A percentile compares a stretch with the other conserved stretches of the same genome.
phyloP scores from a whole-genome alignment of 176 grass and related monocot species.

The Avena atlantica region DNA sequence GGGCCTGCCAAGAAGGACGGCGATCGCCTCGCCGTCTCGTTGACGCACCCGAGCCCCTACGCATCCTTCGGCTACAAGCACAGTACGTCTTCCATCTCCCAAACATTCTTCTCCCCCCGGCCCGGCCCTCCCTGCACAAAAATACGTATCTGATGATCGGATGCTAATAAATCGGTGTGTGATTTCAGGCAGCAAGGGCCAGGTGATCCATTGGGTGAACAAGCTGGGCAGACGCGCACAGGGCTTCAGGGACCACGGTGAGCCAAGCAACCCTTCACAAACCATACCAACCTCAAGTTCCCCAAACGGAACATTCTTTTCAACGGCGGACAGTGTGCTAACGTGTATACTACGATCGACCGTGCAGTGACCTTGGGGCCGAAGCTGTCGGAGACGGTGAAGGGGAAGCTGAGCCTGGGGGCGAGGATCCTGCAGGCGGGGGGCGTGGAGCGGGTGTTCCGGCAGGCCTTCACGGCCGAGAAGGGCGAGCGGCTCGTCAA shows the following conservation, averaged over 20 bases:
- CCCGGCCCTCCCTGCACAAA: background rate
- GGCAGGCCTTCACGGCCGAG: slow-evolving; percentile 59
- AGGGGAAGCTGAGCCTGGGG: slow-evolving; percentile 76
- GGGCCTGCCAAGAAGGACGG: slow-evolving; percentile 17
- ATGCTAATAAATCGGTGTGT: background rate
- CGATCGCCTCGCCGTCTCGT: slow-evolving; percentile 45
- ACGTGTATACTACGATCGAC: background rate
- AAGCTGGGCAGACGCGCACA: slow-evolving; percentile 63
- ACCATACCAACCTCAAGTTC: background rate
- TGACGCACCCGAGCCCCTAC: slow-evolving; percentile 60
- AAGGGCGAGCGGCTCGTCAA: slow-evolving; percentile 75
- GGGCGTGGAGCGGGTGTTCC: slow-evolving; percentile 76
- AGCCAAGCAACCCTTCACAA: background rate
- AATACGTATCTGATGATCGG: background rate
- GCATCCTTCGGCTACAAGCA: slow-evolving; percentile 45
- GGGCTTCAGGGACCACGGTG: slow-evolving; percentile 66
- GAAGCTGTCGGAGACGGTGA: slow-evolving; percentile 80
- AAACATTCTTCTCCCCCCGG: background rate
- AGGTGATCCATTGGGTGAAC: slow-evolving; percentile 66
- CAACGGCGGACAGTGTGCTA: background rate
- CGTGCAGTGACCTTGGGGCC: slow-evolving; percentile 68
- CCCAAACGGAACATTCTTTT: background rate
- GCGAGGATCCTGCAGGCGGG: slow-evolving; percentile 77
- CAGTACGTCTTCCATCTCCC: slow-evolving; percentile 41
- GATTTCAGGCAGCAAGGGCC: slow-evolving; percentile 49